Conservation (phyloP, 2,329 filamentous ascomycete species). For the Microascus cirrosus region DNA sequence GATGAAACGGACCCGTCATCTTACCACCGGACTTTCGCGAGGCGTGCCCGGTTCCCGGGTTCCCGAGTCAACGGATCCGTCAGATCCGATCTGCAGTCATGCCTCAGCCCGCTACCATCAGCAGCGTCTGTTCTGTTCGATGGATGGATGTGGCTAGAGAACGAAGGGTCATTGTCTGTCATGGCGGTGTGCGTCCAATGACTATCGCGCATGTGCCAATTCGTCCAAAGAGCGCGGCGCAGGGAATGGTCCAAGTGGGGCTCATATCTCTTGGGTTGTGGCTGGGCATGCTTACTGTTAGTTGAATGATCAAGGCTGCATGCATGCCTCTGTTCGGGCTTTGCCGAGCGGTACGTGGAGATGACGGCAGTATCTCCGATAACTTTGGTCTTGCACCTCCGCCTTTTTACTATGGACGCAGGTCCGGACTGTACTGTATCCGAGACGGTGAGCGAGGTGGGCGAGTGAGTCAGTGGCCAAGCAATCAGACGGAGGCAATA, state of each 20-base stretch:
- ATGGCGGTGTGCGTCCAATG: no score
- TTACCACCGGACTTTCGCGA: no score
- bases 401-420: background rate
- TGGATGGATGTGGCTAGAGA: background rate
- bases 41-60: background rate
- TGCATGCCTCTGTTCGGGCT: background rate
- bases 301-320: background rate
- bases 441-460: background rate
- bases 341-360: background rate
- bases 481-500: background rate
- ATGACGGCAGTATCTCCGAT: background rate
- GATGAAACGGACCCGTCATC: no score
- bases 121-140: background rate
- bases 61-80: background rate
- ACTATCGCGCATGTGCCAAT: no score
- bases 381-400: background rate
- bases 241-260: no score
- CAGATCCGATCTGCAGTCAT: background rate
- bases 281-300: background rate
- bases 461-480: background rate
- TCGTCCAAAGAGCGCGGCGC: no score
- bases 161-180: no score
- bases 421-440: background rate
- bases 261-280: no score
- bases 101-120: background rate